Evolutionary conservation across 2,329 filamentous ascomycete genomes (phyloP).

Genomic region (Didymella lethalis): DNA sequence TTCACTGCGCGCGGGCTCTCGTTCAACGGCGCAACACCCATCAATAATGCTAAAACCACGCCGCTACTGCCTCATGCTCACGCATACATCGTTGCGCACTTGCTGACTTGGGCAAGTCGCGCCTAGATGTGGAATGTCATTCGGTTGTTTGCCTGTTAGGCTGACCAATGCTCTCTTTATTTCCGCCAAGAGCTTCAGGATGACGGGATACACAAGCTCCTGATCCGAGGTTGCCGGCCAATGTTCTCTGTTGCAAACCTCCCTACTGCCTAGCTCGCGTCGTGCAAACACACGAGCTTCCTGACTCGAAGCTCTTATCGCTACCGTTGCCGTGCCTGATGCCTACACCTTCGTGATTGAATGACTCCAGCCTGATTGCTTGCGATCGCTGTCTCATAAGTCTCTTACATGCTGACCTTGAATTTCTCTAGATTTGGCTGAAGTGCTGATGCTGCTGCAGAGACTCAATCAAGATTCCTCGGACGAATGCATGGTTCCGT

Average conservation of each 20-base stretch:
- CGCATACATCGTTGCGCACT: constrained; percentile 15
- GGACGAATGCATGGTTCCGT: constrained; percentile 14
- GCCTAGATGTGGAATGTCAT: constrained; percentile 12
- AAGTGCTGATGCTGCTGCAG: constrained; percentile 15
- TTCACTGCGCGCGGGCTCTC: constrained; percentile 11
- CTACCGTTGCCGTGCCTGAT: neutral
- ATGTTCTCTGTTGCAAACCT: constrained; percentile 11
- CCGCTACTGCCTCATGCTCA: constrained; percentile 21
- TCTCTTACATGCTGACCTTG: constrained; percentile 5
- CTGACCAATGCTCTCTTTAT: constrained; percentile 33
- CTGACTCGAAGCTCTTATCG: neutral
- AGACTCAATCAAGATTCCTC: constrained; percentile 2
- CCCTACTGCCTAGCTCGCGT: constrained; percentile 11
- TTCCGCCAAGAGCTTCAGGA: constrained; percentile 21
- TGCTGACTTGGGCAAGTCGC: constrained; percentile 28
- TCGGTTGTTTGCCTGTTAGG: constrained; percentile 22
- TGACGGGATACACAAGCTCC: constrained; percentile 26
- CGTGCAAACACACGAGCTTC: constrained; percentile 11
- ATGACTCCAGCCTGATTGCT: neutral
- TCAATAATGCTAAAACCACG: constrained; percentile 7
- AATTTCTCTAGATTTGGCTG: neutral
- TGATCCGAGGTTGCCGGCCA: constrained; percentile 32
- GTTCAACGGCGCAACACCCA: constrained; percentile 8
- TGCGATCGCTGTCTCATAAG: neutral
- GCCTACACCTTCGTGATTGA: neutral